Conservation (phyloP, 177 flowering plant genomes). For the Vitis hybrid region DNA sequence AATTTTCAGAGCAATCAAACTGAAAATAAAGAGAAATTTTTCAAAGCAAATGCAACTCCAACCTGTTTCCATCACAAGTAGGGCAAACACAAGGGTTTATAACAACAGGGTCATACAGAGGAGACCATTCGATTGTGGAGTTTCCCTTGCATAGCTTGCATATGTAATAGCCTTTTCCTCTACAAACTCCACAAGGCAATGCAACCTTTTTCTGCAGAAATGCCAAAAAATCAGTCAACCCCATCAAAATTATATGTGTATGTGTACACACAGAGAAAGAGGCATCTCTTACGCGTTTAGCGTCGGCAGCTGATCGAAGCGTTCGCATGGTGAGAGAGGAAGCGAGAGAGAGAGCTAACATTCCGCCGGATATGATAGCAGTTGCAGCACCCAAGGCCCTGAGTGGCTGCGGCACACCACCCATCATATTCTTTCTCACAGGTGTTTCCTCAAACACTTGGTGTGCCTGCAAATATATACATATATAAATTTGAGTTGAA, state of each 20-base stretch:
- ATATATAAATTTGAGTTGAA: too few relatives aligned
- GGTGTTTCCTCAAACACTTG: too few relatives aligned
- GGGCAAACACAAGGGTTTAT: constrained; percentile 82
- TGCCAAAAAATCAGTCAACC: too few relatives aligned
- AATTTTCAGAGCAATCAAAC: too few relatives aligned
- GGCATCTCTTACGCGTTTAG: constrained; percentile 14
- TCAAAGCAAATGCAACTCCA: background rate
- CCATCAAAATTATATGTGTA: too few relatives aligned
- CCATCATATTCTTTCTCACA: too few relatives aligned
- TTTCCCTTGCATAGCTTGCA: constrained; percentile 75
- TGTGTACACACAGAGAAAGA: background rate
- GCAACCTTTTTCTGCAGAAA: constrained; percentile 47
- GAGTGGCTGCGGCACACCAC: constrained; percentile 6
- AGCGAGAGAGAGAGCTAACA: constrained; percentile 11
- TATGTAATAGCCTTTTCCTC: constrained; percentile 59
- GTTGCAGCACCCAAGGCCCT: constrained; percentile 7
- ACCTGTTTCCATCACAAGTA: constrained; percentile 82
- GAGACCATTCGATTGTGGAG: constrained; percentile 73
- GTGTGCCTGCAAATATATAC: too few relatives aligned
- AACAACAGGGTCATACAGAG: constrained; percentile 60
- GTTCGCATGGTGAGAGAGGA: constrained; percentile 13
- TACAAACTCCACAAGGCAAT: constrained; percentile 50
- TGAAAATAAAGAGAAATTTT: too few relatives aligned
- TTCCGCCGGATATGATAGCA: constrained; percentile 22
- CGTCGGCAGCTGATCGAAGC: constrained; percentile 15